Evolutionary conservation across 2,329 filamentous ascomycete genomes (phyloP).

Genomic region (Hortaea sp.): DNA sequence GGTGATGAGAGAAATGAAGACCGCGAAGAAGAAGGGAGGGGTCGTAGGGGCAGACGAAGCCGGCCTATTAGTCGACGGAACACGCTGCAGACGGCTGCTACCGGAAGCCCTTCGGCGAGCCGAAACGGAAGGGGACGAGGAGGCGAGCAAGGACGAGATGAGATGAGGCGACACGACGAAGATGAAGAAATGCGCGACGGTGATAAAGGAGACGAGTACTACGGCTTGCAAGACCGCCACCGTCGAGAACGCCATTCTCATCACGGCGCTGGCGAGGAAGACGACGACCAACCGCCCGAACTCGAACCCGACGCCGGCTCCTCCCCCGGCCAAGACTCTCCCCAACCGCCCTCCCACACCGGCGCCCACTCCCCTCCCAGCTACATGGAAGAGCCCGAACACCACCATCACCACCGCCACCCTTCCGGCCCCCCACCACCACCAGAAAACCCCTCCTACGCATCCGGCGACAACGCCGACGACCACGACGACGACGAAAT

Average conservation of each 20-base stretch:
- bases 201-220: too few species aligned
- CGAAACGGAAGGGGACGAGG: background rate
- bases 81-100: background rate
- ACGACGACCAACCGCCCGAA: background rate
- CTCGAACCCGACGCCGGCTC: slow-evolving; percentile 1
- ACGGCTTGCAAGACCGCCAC: too few species aligned
- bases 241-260: background rate
- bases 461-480: background rate
- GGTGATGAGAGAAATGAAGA: slow-evolving; percentile 2
- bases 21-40: slow-evolving; percentile 2
- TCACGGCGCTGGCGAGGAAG: slow-evolving; percentile 4
- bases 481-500: slow-evolving; percentile 6
- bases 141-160: background rate
- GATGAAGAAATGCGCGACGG: background rate
- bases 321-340: slow-evolving; percentile 1
- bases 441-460: background rate
- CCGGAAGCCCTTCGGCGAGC: background rate
- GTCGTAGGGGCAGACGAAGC: background rate
- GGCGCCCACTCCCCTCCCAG: background rate
- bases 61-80: slow-evolving; percentile 4
- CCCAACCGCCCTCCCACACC: background rate
- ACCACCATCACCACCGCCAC: background rate
- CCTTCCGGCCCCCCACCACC: background rate
- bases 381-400: background rate
- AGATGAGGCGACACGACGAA: background rate